phyloP scores from a whole-genome alignment of 495 filamentous ascomycete genomes.

The Evansstolkia leycettana region DNA sequence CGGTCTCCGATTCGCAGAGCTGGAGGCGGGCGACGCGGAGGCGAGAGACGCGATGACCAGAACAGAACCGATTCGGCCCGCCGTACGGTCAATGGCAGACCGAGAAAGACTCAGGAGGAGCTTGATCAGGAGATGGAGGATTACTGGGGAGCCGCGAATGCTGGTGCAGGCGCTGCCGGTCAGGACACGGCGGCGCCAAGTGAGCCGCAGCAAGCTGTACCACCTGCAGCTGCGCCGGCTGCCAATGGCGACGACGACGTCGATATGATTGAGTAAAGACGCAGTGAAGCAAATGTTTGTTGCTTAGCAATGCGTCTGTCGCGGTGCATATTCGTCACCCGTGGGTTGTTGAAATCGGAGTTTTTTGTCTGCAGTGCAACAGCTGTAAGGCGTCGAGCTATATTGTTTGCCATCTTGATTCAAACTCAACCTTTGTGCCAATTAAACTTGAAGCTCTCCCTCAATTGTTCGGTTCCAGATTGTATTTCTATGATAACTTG shows the following conservation, averaged over 20 bases:
- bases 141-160: constrained; percentile 54
- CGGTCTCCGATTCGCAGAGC: constrained; percentile 23
- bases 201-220: constrained; percentile 11
- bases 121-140: constrained; percentile 94
- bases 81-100: constrained; percentile 40
- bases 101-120: constrained; percentile 83
- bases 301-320: too few species aligned
- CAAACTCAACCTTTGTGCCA: too few species aligned
- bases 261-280: constrained; percentile 38
- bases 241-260: constrained; percentile 42
- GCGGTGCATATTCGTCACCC: too few species aligned
- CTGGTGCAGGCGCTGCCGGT: constrained; percentile 16
- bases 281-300: too few species aligned
- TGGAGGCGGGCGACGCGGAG: constrained; percentile 40
- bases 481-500: too few species aligned
- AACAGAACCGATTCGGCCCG: constrained; percentile 23
- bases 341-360: too few species aligned
- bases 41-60: constrained; percentile 24
- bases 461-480: too few species aligned
- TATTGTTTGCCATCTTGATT: too few species aligned
- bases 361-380: too few species aligned
- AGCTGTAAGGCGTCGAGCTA: too few species aligned
- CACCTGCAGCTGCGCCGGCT: constrained; percentile 20
- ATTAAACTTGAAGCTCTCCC: too few species aligned
- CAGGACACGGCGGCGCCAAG: constrained; percentile 9